These are phyloP conservation scores for Priceomyces castillae DNA, from an alignment of 805 yeast species.

Conservation along the genomic window DNA sequence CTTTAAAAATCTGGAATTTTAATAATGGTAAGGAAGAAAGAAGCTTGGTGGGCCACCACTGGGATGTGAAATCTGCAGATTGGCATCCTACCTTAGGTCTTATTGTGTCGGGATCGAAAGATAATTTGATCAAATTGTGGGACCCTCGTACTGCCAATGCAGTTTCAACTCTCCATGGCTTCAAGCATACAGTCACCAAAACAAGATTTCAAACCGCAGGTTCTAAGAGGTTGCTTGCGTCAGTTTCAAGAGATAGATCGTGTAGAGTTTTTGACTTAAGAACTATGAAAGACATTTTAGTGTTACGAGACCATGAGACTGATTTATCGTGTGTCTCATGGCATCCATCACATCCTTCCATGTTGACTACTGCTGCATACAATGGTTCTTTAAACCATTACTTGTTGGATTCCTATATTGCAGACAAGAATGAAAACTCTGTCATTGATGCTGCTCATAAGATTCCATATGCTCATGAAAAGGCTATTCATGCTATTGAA, in stretches of 20 bases:
- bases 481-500: conserved; percentile 84
- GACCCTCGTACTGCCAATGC: conserved; percentile 84
- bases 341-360: conserved; percentile 85
- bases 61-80: conserved; percentile 97
- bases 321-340: conserved; percentile 85
- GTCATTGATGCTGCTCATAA: conserved; percentile 47
- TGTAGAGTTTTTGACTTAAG: conserved; percentile 85
- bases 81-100: conserved; percentile 93
- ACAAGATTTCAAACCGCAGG: conserved; percentile 85
- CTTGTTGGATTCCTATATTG: conserved; percentile 52
- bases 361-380: conserved; percentile 81
- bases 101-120: conserved; percentile 91
- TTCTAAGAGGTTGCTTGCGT: conserved; percentile 67
- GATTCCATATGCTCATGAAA: conserved; percentile 92
- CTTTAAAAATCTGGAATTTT: conserved; percentile 91
- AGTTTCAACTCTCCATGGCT: conserved; percentile 80
- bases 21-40: conserved; percentile 83
- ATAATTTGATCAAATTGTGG: conserved; percentile 90
- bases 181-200: conserved; percentile 89
- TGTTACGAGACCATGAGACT: conserved; percentile 74
- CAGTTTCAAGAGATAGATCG: conserved; percentile 85
- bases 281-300: conserved; percentile 71
- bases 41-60: conserved; percentile 84
- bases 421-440: conserved; percentile 29
- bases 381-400: conserved; percentile 86